Evolutionary conservation across 2,329 filamentous ascomycete genomes (phyloP), one percentile per base, ranked within the genome.

Genomic region (Neonectria faginata): DNA sequence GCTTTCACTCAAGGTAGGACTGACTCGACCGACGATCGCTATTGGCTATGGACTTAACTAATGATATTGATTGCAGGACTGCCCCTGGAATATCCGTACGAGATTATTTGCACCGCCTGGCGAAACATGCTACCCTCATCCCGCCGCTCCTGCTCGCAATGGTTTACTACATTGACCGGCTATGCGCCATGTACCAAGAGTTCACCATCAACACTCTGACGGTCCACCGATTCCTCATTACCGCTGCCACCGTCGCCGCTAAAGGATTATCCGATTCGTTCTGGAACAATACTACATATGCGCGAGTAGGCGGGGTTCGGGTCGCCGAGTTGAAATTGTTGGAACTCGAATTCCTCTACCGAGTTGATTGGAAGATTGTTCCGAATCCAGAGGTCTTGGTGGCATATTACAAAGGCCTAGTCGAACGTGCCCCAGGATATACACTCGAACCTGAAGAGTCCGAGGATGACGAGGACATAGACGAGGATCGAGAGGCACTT

Each of bases 251-350:
- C 0, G 96, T 99, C 5, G 96, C 95, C 7, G 93, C 94, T 61
- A 99, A 99, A 79, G 96, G 96, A 1, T 86, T 99, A 12, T 97
- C 94, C 33, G 96, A 99, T 78, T 94, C 92, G 31, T 99, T 99
- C 78, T 97, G 96, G 94, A 98, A 97, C 67, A 99, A 99, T 79
- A 93, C 93, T 29, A 97, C 95, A 1, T 99, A 99, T 77, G 94
- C 96, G 41, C 87, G 93, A 60, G 94, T 99, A 0, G 96, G 96
- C 5, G 96, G 96, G 67, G 94, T 99, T 54, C 94, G 93, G 70
- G 86, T 97, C 41, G 89, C 91, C 53, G 96, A 99, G 79, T 82
- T 99, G 68, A 97, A 96, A 63, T 83, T 97, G 61, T 83, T 99
- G 10, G 96, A 99, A 78, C 85, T 99, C 31, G 96, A 99, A 74